Conservation (phyloP, 768 basidiomycete species). For the Termitomyces sp. region DNA sequence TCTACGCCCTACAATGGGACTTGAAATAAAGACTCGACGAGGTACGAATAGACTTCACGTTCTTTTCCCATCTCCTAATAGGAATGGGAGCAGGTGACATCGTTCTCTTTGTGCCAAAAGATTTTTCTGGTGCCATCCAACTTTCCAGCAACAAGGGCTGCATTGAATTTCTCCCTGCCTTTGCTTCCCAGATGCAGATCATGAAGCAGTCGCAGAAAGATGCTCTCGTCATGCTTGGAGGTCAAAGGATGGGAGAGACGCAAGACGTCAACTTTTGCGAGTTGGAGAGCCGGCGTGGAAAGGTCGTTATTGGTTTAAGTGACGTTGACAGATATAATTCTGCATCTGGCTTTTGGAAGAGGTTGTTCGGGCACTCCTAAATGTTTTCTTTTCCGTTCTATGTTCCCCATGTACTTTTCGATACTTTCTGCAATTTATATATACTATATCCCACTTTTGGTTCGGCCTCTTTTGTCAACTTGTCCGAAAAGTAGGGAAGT, state of each 20-base stretch:
- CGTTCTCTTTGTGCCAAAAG: constrained; percentile 22
- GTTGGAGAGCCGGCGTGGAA: constrained; percentile 32
- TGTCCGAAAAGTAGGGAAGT: too few species aligned
- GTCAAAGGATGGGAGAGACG: constrained; percentile 13
- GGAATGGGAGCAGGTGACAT: constrained; percentile 18
- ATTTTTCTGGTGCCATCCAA: constrained; percentile 27
- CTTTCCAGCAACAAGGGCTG: constrained; percentile 20
- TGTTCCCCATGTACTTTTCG: too few species aligned
- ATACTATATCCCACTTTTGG: too few species aligned
- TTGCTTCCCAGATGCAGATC: constrained; percentile 22
- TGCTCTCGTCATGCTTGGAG: constrained; percentile 34
- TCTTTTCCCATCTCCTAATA: neutral
- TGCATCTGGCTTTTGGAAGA: constrained; percentile 37
- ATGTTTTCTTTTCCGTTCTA: neutral
- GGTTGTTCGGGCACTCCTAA: constrained; percentile 14
- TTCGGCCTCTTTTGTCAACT: too few species aligned
- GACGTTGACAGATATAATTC: constrained; percentile 33
- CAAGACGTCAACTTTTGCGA: constrained; percentile 36
- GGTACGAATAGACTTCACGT: constrained; percentile 19
- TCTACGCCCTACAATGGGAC: constrained; percentile 32
- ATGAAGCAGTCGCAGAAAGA: constrained; percentile 29
- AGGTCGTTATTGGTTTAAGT: constrained; percentile 39
- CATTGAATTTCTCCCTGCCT: constrained; percentile 25
- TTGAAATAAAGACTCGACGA: constrained; percentile 31
- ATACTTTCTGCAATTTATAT: too few species aligned